Evolutionary conservation across 1,139 yeast genomes (phyloP).

Genomic region (Taiozyma sp.): DNA sequence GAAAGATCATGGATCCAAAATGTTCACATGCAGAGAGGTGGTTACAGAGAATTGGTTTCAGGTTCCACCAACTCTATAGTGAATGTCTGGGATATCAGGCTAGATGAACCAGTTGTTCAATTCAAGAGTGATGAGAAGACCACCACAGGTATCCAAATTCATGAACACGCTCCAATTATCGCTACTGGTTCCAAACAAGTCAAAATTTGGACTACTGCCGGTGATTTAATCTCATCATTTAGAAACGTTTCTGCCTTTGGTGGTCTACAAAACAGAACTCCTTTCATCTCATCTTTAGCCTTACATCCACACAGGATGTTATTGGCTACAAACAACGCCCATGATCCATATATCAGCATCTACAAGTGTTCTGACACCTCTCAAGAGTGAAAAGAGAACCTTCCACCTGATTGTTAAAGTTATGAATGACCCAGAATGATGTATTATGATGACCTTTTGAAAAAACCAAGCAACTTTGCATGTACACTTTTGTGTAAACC

Average conservation of each 20-base stretch:
- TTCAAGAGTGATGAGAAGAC: constrained; percentile 53
- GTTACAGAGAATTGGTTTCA: constrained; percentile 82
- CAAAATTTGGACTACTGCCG: constrained; percentile 86
- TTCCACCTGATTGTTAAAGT: not conserved
- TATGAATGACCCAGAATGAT: not conserved
- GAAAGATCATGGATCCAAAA: constrained; percentile 65
- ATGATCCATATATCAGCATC: constrained; percentile 69
- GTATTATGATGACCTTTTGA: not conserved
- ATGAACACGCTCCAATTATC: constrained; percentile 94
- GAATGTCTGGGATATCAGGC: constrained; percentile 86
- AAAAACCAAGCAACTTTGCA: not conserved
- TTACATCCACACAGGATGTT: constrained; percentile 96
- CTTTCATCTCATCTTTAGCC: constrained; percentile 60
- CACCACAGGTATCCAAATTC: constrained; percentile 75
- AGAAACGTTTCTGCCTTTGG: constrained; percentile 44
- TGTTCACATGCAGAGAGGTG: constrained; percentile 96
- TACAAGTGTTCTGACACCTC: constrained; percentile 44
- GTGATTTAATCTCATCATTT: constrained; percentile 63
- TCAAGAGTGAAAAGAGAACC: not conserved
- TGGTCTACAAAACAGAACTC: constrained; percentile 34
- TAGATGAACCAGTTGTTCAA: constrained; percentile 62
- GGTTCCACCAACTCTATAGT: constrained; percentile 83
- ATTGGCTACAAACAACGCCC: constrained; percentile 81
- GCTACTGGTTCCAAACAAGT: constrained; percentile 81
- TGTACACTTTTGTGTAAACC: not conserved